Base-by-base conservation (phyloP, 176 grass and related monocot genomes). In the Triticum dicoccoides region DNA sequence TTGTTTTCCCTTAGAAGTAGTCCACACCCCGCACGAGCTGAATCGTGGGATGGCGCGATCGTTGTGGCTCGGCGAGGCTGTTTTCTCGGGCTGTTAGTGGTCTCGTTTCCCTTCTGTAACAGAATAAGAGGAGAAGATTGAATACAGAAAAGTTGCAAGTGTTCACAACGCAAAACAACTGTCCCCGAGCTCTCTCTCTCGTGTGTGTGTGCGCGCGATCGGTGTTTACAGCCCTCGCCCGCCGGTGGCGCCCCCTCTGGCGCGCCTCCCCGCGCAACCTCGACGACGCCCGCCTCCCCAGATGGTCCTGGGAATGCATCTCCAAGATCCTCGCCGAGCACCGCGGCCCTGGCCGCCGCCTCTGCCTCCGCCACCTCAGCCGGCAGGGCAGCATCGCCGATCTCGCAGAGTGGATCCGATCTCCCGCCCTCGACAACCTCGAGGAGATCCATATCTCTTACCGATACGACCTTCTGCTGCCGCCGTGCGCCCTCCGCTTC, bases 181-280 rank as follows among this genome's bases (percentile, higher is more conserved):
- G 25, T 25, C 25, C 25, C 25, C 25, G 25, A 25, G 25, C 25
- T 25, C 25, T 25, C 24, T 24, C 25, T 25, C 25, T 25, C 25
- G 25, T 25, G 25, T 25, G 25, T 25, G 25, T 25, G 25, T 25
- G 25, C 25, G 25, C 25, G 25, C 25, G 25, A 25, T 25, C 25
- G 25, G 25, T 25, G 25, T 25, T 25, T 25, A 25, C 25, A 25
- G 25, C 25, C 25, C 49, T 87, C 33, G 67, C 84, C 63, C 13
- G 37, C 42, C 42, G 61, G 5, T 86, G 84, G 84, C 61, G 73
- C 11, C 76, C 23, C 11, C 73, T 86, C 5, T 86, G 84, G 84
- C 20, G 12, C 39, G 7, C 42, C 21, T 34, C 65, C 32, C 74
- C 84, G 2, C 61, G 79, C 62, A 65, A 79, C 61, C 47, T 86